phyloP scores from a whole-genome alignment of 106 monocot species.

The Phalaenopsis aphrodite region DNA sequence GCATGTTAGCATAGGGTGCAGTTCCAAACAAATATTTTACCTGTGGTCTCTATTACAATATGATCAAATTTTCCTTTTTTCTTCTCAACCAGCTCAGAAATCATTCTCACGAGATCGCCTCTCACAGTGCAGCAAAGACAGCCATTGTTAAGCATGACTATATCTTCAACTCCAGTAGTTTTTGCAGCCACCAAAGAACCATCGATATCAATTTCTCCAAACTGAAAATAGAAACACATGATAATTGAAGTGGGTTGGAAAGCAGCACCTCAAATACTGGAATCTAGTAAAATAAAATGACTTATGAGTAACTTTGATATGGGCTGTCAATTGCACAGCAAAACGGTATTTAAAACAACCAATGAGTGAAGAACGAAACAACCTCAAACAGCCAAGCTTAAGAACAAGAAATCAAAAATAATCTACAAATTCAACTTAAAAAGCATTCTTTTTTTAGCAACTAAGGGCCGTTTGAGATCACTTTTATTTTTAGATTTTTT shows the following conservation, averaged over 20 bases:
- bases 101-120: conserved; percentile 97
- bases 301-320: not conserved
- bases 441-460: no score
- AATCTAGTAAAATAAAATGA: not conserved
- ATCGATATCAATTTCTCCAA: conserved; percentile 93
- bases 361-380: not conserved
- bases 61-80: conserved; percentile 98
- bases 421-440: no score
- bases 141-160: conserved; percentile 96
- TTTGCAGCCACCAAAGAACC: conserved; percentile 92
- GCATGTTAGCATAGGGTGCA: not conserved
- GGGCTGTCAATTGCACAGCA: not conserved
- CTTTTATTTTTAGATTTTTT: no score
- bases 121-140: conserved; percentile 98
- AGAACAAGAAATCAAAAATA: no score
- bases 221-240: conserved; percentile 37
- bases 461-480: no score
- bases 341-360: not conserved
- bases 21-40: conserved; percentile 26
- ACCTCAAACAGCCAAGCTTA: not conserved
- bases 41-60: conserved; percentile 96
- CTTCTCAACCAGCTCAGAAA: conserved; percentile 73
- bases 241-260: not conserved
- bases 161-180: conserved; percentile 83
- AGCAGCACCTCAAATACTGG: not conserved